Conservation (phyloP, 257 asterid species). For the Jaltomata sinuosa region DNA sequence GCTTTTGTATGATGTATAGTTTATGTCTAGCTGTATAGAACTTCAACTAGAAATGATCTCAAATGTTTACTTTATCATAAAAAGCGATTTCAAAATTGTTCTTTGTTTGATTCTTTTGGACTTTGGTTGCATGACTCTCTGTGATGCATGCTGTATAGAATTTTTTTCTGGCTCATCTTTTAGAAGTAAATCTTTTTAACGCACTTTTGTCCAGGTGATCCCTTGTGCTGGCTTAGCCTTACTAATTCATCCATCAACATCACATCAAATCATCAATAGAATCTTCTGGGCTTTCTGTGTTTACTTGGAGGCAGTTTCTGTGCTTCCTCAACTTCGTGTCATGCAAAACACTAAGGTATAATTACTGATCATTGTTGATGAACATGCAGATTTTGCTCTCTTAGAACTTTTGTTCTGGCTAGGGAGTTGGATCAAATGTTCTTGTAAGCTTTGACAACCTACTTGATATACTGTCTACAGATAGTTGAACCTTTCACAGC, state of each 20-base stretch:
- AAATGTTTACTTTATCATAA: not conserved
- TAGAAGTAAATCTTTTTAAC: not conserved
- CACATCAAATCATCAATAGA: slow-evolving; percentile 31
- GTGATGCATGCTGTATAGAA: not conserved
- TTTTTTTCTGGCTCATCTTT: not conserved
- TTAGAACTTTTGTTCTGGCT: not conserved
- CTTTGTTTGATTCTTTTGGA: not conserved
- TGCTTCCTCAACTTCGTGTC: slow-evolving; percentile 39
- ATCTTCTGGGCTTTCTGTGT: slow-evolving; percentile 43
- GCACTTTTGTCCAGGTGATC: slow-evolving; percentile 21
- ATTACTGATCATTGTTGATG: not conserved
- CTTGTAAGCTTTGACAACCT: not conserved
- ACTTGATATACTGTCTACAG: slow-evolving; percentile 4
- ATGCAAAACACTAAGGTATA: slow-evolving; percentile 45
- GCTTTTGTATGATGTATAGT: not conserved
- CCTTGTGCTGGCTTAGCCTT: slow-evolving; percentile 40
- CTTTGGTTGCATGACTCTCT: not conserved
- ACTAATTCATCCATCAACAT: slow-evolving; percentile 36
- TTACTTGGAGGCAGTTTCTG: slow-evolving; percentile 43
- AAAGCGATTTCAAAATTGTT: not conserved
- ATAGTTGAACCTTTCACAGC: slow-evolving; percentile 49
- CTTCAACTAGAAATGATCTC: not conserved
- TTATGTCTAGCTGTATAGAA: not conserved
- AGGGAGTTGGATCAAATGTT: not conserved
- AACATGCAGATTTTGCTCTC: not conserved